Evolutionary conservation across 495 filamentous ascomycete genomes (phyloP), one percentile per base, ranked within the genome.

Genomic region (Staphylotrichum tortipilum): DNA sequence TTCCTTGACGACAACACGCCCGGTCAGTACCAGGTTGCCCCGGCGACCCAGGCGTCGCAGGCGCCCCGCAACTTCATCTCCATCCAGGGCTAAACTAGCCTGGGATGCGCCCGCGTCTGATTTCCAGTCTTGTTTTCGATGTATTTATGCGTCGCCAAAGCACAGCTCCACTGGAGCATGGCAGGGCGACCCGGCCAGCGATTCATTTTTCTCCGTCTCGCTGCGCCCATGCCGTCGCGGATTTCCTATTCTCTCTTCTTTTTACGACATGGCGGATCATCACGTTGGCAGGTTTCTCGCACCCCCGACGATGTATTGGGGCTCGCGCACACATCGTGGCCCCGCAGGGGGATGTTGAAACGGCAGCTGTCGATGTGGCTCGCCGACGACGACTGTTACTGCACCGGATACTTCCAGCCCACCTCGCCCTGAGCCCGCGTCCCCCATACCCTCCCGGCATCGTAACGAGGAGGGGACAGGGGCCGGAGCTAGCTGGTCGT

Each of bases 31-130:
- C 29, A 18, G 18, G 43, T 22, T n/a, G n/a, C n/a, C n/a, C n/a
- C n/a, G n/a, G n/a, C n/a, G n/a, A n/a, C n/a, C n/a, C n/a, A n/a
- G n/a, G n/a, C n/a, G n/a, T n/a, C n/a, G n/a, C n/a, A n/a, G n/a
- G n/a, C n/a, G n/a, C 14, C 35, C 23, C 21, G 36, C 33, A 40
- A 21, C 47, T 61, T 65, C 28, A 59, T 72, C 31, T 60, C 67
- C 28, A 54, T 64, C 18, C 60, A 65, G 23, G 64, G 49, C 29
- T 74, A 56, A 21, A 22, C 44, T 57, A 24, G 18, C 43, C 19
- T 33, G 29, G 14, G 12, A 42, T 29, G 9, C 26, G 33, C 11
- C 37, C 33, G 15, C 39, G 21, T 43, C 18, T 40, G 18, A 14
- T 8, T n/a, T 10, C 39, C 11, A 18, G 21, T 29, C 30, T 49